Base-by-base conservation (phyloP, 805 yeast species). In the Suhomyces vadensis region DNA sequence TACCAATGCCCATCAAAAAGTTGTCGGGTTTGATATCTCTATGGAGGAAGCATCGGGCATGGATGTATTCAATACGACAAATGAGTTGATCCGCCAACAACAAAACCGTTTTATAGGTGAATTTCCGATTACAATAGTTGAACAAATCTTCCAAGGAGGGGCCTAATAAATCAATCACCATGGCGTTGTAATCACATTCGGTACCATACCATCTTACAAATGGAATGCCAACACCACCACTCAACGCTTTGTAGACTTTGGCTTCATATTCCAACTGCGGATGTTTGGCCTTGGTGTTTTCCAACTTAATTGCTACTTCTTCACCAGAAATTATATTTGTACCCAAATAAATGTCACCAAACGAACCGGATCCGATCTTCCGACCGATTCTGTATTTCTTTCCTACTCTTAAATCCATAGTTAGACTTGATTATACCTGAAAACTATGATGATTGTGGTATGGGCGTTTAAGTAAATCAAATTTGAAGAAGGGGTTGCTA, bases 191-290 rank as follows among this genome's bases (percentile, higher is more conserved):
- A 63, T 91, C 97, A 55, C 96, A 88, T 65, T 92, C 98, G 1
- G 95, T 86, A 29, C 98, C 99, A 64, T 82, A 91, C 95, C 97
- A 92, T 64, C 98, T 82, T 25, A 92, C 90, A 68, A 90, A 91
- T 3, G 99, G 98, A 46, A 92, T 90, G 24, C 99, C 98, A 27
- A 92, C 92, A 24, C 98, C 98, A 27, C 98, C 99, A 52, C 95
- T 84, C 43, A 92, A 72, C 2, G 96, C 91, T 61, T 87, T 89
- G 73, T 92, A 92, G 20, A 94, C 98, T 55, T 95, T 83, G 11
- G 97, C 96, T 67, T 92, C 99, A 64, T 92, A 94, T 60, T 92
- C 97, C 53, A 92, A 77, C 69, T 92, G 99, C 1, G 99, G 98
- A 64, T 94, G 98, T 61, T 89, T 87, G 2, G 98, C 96, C 46